Evolutionary conservation across 176 grass and related monocot genomes (phyloP).

Genomic region (Musa acuminata): DNA sequence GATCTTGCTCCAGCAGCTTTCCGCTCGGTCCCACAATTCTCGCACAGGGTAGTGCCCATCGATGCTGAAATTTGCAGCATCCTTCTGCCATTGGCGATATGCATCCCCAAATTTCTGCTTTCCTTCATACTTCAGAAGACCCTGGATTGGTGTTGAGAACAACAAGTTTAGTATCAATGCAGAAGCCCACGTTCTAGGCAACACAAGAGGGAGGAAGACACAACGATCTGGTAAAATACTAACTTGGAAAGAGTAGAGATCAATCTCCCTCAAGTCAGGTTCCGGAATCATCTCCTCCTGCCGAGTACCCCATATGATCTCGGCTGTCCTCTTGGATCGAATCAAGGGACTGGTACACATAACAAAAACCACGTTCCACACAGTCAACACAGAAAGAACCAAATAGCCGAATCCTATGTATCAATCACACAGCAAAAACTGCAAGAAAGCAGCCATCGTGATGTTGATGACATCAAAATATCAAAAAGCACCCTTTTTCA

Average conservation of each 20-base stretch:
- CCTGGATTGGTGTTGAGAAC: conserved; percentile 25
- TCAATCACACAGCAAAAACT: too few species aligned
- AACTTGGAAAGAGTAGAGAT: conserved; percentile 92
- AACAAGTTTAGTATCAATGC: background rate
- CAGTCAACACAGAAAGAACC: background rate
- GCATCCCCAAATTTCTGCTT: conserved; percentile 57
- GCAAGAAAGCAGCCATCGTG: too few species aligned
- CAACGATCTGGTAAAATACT: background rate
- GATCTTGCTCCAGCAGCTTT: conserved; percentile 75
- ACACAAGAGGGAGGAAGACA: background rate
- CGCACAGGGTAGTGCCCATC: conserved; percentile 71
- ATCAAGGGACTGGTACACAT: conserved; percentile 47
- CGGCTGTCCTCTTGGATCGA: conserved; percentile 67
- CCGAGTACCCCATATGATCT: conserved; percentile 68
- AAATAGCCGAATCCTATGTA: too few species aligned
- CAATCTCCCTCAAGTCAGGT: conserved; percentile 71
- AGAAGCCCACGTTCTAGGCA: background rate
- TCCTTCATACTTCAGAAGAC: conserved; percentile 76
- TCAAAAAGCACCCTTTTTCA: too few species aligned
- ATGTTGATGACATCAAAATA: too few species aligned
- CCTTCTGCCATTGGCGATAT: conserved; percentile 66
- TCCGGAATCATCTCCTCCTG: conserved; percentile 57
- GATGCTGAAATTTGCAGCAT: conserved; percentile 61
- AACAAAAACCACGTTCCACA: conserved; percentile 17
- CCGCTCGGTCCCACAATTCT: conserved; percentile 64